A percentile compares a stretch with the other conserved stretches of the same genome.
phyloP scores from a whole-genome alignment of 805 yeast genomes.

The Priceomyces medius region DNA sequence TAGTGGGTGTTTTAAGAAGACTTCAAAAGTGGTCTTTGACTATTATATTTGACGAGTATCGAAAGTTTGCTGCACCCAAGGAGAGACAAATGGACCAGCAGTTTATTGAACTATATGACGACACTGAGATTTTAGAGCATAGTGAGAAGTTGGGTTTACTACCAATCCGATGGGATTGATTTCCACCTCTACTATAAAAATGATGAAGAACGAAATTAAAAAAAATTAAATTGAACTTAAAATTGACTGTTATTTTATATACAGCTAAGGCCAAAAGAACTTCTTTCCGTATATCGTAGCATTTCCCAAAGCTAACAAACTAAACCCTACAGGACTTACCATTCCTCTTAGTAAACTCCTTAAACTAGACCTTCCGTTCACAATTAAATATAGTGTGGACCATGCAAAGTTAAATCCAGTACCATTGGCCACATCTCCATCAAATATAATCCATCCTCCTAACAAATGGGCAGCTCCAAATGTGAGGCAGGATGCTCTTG shows the following conservation, averaged over 20 bases:
- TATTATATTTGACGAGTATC: slow-evolving; percentile 92
- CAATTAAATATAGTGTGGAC: slow-evolving; percentile 71
- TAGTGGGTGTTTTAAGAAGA: slow-evolving; percentile 88
- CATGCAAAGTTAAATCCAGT: slow-evolving; percentile 81
- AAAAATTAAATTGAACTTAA: background rate
- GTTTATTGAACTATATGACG: slow-evolving; percentile 86
- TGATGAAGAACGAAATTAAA: too few relatives aligned
- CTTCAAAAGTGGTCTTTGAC: slow-evolving; percentile 91
- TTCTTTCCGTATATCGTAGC: slow-evolving; percentile 67
- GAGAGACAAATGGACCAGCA: slow-evolving; percentile 95
- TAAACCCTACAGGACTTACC: slow-evolving; percentile 59
- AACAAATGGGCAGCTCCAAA: slow-evolving; percentile 63
- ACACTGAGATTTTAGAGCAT: slow-evolving; percentile 52
- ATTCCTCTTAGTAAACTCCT: slow-evolving; percentile 54
- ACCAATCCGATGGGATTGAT: slow-evolving; percentile 63
- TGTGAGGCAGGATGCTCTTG: slow-evolving; percentile 43
- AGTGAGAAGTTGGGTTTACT: slow-evolving; percentile 57
- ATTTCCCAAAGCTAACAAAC: slow-evolving; percentile 59
- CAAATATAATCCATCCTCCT: slow-evolving; percentile 74
- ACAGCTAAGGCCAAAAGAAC: slow-evolving; percentile 48
- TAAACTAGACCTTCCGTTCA: slow-evolving; percentile 62
- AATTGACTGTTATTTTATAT: slow-evolving; percentile 1
- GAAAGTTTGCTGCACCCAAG: slow-evolving; percentile 93
- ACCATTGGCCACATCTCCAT: slow-evolving; percentile 75
- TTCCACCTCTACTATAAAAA: background rate